Evolutionary conservation across 345 rosid species (phyloP).

Genomic region (Erodium maritimum): DNA sequence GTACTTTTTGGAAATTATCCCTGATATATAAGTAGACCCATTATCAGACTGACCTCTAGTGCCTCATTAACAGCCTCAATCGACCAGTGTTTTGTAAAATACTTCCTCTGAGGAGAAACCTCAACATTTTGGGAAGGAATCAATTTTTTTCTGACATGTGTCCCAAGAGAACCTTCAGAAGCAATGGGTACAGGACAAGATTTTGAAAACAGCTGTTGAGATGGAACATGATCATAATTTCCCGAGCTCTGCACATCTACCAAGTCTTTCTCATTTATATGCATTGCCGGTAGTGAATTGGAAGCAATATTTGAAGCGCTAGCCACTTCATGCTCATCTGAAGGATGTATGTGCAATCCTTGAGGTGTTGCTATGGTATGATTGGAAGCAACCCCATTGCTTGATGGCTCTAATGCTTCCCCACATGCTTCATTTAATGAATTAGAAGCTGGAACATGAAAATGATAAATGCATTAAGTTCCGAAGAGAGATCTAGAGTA

Average conservation of each 20-base stretch:
- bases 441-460: conserved; percentile 13
- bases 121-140: conserved; percentile 16
- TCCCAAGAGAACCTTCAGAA: conserved; percentile 20
- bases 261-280: conserved; percentile 13
- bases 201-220: conserved; percentile 20
- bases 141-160: conserved; percentile 17
- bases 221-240: conserved; percentile 6
- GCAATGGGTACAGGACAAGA: conserved; percentile 37
- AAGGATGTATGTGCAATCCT: conserved; percentile 15
- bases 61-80: conserved; percentile 41
- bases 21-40: neutral
- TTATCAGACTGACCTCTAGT: conserved; percentile 47
- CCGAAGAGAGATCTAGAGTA: neutral
- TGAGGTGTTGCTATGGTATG: conserved; percentile 17
- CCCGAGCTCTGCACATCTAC: conserved; percentile 7
- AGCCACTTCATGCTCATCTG: conserved; percentile 12
- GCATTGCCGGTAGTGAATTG: conserved; percentile 65
- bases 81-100: conserved; percentile 52
- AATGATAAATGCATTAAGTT: too few species aligned
- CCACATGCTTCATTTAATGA: conserved; percentile 26
- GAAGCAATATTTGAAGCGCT: conserved; percentile 31
- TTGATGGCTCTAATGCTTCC: conserved; percentile 17
- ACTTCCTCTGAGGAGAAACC: conserved; percentile 21
- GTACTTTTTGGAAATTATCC: too few species aligned
- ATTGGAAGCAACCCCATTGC: conserved; percentile 23